Conservation (phyloP, 2,329 filamentous ascomycete genomes). For the Cryphonectria radicalis region DNA sequence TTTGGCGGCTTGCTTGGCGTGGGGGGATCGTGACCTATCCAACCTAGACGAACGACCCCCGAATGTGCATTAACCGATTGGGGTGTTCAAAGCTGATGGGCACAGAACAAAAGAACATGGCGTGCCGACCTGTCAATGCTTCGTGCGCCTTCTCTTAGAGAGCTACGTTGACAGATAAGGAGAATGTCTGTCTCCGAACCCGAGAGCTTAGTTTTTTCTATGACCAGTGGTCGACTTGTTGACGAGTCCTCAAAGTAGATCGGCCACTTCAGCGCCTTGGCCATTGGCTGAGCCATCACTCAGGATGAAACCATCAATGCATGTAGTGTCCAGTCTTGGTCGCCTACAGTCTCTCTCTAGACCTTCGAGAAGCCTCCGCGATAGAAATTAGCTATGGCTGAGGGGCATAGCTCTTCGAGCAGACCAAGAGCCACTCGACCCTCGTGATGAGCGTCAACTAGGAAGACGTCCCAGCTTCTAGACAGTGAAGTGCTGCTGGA, state of each 20-base stretch:
- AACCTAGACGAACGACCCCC: too few species aligned
- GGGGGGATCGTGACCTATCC: background rate
- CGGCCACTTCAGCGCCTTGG: background rate
- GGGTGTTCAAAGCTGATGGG: background rate
- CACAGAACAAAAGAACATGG: background rate
- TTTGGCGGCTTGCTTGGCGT: constrained; percentile 9
- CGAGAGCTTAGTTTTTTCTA: too few species aligned
- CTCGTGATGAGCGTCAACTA: constrained; percentile 43
- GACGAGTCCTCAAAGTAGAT: background rate
- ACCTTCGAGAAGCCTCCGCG: constrained; percentile 33
- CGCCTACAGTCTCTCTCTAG: background rate
- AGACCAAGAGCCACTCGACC: constrained; percentile 42
- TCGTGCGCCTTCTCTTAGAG: background rate
- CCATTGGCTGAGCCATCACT: background rate
- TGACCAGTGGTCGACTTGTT: background rate
- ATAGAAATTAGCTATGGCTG: background rate
- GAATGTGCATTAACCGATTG: background rate
- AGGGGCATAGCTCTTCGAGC: constrained; percentile 40
- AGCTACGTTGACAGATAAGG: background rate
- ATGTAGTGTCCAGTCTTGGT: background rate
- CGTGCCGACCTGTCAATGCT: background rate
- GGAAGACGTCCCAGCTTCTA: constrained; percentile 39
- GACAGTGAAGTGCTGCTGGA: background rate
- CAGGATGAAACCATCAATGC: background rate
- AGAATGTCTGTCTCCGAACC: background rate